Evolutionary conservation across 2,329 filamentous ascomycete genomes (phyloP).

Genomic region (Stylonectria norvegica): DNA sequence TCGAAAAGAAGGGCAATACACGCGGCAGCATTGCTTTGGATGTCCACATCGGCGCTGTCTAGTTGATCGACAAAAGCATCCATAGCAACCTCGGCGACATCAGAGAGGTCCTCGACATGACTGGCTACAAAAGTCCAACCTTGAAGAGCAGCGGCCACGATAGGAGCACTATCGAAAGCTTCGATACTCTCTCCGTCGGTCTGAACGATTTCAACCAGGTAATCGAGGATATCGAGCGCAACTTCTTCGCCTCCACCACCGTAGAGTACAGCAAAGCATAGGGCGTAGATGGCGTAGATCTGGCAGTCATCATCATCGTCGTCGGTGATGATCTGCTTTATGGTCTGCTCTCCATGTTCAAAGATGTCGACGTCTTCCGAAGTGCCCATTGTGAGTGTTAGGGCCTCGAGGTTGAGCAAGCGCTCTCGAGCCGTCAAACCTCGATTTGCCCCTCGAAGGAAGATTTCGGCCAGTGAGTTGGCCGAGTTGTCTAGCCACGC

Average conservation of each 20-base stretch:
- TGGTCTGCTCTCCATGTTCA: constrained; percentile 26
- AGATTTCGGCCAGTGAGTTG: constrained; percentile 56
- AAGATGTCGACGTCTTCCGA: constrained; percentile 55
- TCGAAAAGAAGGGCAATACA: constrained; percentile 84
- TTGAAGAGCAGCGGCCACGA: constrained; percentile 72
- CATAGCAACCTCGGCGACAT: constrained; percentile 67
- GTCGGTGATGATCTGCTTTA: constrained; percentile 37
- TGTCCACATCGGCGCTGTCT: constrained; percentile 65
- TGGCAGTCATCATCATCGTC: constrained; percentile 62
- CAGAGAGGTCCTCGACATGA: constrained; percentile 70
- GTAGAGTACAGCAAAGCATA: constrained; percentile 70
- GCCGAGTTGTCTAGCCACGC: constrained; percentile 55
- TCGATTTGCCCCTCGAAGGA: constrained; percentile 67
- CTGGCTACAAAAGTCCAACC: constrained; percentile 80
- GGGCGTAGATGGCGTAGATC: constrained; percentile 70
- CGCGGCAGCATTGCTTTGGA: constrained; percentile 74
- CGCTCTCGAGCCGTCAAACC: constrained; percentile 68
- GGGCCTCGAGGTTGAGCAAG: constrained; percentile 66
- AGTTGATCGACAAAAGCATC: constrained; percentile 85
- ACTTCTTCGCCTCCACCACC: constrained; percentile 69
- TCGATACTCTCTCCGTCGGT: constrained; percentile 72
- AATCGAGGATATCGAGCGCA: constrained; percentile 69
- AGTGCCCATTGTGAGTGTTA: constrained; percentile 65
- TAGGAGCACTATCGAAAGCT: constrained; percentile 64
- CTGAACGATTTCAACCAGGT: constrained; percentile 72